Conservation (phyloP, 2,329 filamentous ascomycete genomes). For the Berkeleyomyces basicola region DNA sequence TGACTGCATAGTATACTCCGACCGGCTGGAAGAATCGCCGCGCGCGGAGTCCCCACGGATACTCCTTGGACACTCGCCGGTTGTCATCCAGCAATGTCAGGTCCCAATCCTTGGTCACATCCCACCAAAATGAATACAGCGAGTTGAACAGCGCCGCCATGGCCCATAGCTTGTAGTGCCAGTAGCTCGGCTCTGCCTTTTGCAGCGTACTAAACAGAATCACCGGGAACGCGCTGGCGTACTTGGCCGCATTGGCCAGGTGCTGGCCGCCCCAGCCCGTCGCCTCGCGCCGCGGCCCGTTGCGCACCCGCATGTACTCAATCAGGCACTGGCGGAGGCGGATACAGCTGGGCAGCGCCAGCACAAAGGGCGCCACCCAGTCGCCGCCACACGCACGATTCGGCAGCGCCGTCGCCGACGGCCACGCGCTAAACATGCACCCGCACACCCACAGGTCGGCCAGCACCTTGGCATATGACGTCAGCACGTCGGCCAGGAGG, state of each 20-base stretch:
- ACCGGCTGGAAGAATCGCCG: slow-evolving; percentile 56
- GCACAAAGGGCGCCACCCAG: slow-evolving; percentile 67
- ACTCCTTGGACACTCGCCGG: slow-evolving; percentile 40
- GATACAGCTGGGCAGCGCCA: slow-evolving; percentile 68
- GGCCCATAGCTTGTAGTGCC: slow-evolving; percentile 46
- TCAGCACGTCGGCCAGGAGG: slow-evolving; percentile 81
- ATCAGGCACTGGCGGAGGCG: slow-evolving; percentile 84
- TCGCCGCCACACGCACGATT: slow-evolving; percentile 68
- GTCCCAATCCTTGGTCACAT: slow-evolving; percentile 93
- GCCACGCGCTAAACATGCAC: slow-evolving; percentile 68
- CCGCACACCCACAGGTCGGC: slow-evolving; percentile 76
- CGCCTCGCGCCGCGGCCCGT: slow-evolving; percentile 36
- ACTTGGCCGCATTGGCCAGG: slow-evolving; percentile 86
- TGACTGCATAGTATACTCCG: slow-evolving; percentile 66
- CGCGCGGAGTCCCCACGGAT: slow-evolving; percentile 63
- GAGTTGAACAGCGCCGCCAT: slow-evolving; percentile 66
- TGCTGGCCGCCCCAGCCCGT: slow-evolving; percentile 70
- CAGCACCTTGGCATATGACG: slow-evolving; percentile 83
- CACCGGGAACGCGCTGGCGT: slow-evolving; percentile 84
- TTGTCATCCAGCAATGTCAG: slow-evolving; percentile 57
- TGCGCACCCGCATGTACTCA: slow-evolving; percentile 60
- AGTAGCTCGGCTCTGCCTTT: slow-evolving; percentile 32
- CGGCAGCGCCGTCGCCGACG: slow-evolving; percentile 62
- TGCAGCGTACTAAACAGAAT: slow-evolving; percentile 65
- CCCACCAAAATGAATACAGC: slow-evolving; percentile 96